A percentile compares a stretch with the other conserved stretches of the same genome.
Conservation (phyloP, 2,329 filamentous ascomycete genomes). For the Diaporthe citriasiana region DNA sequence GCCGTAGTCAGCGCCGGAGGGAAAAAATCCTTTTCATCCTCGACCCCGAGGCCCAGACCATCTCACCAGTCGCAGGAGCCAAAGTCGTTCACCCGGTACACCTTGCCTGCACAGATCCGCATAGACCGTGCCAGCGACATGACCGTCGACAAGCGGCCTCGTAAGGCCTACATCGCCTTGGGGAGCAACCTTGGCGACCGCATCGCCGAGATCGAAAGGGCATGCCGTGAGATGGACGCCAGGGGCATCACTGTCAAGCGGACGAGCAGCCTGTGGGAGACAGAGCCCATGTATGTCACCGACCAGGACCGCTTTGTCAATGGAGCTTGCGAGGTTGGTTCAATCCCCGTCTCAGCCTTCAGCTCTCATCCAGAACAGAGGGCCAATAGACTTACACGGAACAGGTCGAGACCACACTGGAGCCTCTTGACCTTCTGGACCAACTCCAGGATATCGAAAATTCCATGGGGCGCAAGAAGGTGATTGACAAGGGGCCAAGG, state of each 20-base stretch:
- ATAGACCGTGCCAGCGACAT: slow-evolving; percentile 48
- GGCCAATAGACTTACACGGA: slow-evolving; percentile 33
- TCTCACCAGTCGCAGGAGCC: slow-evolving; percentile 27
- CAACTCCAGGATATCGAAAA: slow-evolving; percentile 87
- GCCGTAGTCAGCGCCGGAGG: slow-evolving; percentile 23
- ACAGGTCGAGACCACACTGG: slow-evolving; percentile 84
- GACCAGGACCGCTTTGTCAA: slow-evolving; percentile 93
- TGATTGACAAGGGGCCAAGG: slow-evolving; percentile 92
- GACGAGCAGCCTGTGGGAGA: slow-evolving; percentile 94
- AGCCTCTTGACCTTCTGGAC: slow-evolving; percentile 82
- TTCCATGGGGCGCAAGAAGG: slow-evolving; percentile 82
- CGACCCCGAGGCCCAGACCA: slow-evolving; percentile 19
- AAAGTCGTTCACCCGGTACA: slow-evolving; percentile 41
- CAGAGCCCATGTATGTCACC: slow-evolving; percentile 94
- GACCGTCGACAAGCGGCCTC: slow-evolving; percentile 47
- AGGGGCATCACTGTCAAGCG: slow-evolving; percentile 80
- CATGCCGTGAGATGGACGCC: slow-evolving; percentile 82
- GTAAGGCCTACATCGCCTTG: slow-evolving; percentile 83
- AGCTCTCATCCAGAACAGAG: slow-evolving; percentile 14
- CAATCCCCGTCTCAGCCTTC: slow-evolving; percentile 32
- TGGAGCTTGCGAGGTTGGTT: slow-evolving; percentile 87
- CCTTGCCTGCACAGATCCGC: slow-evolving; percentile 40
- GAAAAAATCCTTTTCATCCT: slow-evolving; percentile 40
- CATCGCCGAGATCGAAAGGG: slow-evolving; percentile 85
- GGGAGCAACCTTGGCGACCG: slow-evolving; percentile 95